Conservation (phyloP, 495 filamentous ascomycete species). For the Xylaria flabelliformis region DNA sequence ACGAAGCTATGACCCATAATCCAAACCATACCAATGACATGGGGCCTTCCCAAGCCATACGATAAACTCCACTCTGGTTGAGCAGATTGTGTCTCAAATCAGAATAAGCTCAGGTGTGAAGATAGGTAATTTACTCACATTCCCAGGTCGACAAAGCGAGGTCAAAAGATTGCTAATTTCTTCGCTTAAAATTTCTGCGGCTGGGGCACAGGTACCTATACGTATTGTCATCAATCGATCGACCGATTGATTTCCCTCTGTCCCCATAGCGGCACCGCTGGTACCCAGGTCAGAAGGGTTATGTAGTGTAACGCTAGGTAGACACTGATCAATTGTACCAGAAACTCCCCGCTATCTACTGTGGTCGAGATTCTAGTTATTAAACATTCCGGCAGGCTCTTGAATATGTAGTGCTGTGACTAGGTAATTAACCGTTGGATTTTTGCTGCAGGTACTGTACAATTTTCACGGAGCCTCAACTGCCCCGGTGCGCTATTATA, state of each 20-base stretch:
- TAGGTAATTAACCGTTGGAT: neutral
- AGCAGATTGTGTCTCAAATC: neutral
- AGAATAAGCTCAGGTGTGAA: neutral
- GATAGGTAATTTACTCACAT: neutral
- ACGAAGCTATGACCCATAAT: neutral
- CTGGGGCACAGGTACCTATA: neutral
- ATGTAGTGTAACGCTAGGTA: neutral
- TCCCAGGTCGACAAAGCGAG: neutral
- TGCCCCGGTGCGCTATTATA: neutral
- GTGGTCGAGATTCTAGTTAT: neutral
- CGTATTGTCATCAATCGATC: constrained; percentile 4
- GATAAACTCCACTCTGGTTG: neutral
- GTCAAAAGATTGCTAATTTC: neutral
- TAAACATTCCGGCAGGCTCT: neutral
- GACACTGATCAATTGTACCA: neutral
- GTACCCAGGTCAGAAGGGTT: neutral
- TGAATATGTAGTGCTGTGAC: neutral
- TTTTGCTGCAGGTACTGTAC: neutral
- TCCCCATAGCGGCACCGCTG: constrained; percentile 3
- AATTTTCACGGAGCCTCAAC: neutral
- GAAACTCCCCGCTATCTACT: neutral
- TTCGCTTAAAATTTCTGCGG: constrained; percentile 1
- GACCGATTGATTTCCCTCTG: neutral
- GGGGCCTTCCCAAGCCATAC: neutral
- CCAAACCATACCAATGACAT: too few species aligned